Base-by-base conservation (phyloP, 495 filamentous ascomycete species). In the Mycothermus thermophilus region DNA sequence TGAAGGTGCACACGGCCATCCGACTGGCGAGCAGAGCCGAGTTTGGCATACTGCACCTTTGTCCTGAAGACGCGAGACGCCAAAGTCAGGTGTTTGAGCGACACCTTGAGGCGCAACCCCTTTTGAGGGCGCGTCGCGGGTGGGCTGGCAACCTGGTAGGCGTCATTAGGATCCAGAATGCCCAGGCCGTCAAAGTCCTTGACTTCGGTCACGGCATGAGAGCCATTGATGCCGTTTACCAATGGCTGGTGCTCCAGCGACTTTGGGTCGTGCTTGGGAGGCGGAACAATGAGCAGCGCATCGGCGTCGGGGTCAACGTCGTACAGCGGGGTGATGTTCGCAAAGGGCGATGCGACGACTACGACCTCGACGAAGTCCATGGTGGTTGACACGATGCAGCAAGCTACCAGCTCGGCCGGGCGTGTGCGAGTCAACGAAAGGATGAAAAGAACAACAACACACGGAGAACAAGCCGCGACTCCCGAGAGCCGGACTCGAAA, bases 21-120 rank as follows among this genome's bases (percentile, higher is more conserved):
- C 3, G 56, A 34, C 9, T 50, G 43, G 2, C 43, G 48, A 2
- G 31, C n/a, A 2, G 24, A 23, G 8, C 34, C 28, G 34, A 37
- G n/a, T 34, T 25, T 22, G 38, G 45, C 49, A 32, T 52, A 44
- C 15, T 42, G 44, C 21, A 60, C 42, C 28, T 49, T 52, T 37
- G 31, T 48, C 27, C 53, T 54, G 43, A 75, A 72, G 7, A 62
- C 42, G 1, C 60, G 47, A 1, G 67, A 76, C 2, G 62, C 59
- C 13, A 71, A 40, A 1, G 43, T 54, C 12, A 75, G 44, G 41
- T 74, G 66, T 20, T 59, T 64, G 2, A 68, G 69, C 10, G 67
- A 74, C 6, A 71, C 64, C 28, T 60, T 65, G 47, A 60, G 44
- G 34, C 50, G 47, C 18, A 57, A 36, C 3, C 43, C 48, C 0